Base-by-base conservation (phyloP, 1,139 yeast genomes). In the Nakaseomyces glabratus region DNA sequence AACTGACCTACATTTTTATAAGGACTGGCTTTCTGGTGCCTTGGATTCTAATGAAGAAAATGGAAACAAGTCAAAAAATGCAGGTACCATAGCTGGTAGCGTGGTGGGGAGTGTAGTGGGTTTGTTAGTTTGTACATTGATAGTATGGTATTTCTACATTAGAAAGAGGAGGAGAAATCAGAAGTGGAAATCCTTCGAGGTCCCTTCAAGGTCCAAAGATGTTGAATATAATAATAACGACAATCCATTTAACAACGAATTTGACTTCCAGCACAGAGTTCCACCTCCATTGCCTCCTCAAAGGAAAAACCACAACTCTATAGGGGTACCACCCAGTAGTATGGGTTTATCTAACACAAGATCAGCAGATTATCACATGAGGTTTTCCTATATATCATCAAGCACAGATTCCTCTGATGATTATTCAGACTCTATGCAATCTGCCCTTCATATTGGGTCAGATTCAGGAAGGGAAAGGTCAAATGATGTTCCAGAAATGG, bases 1-100 rank as follows among this genome's bases (percentile, higher is more conserved):
- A 5, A 52, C 63, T 4, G 62, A 57, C 36, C 29, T 51, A 4
- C 43, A 51, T 24, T 39, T 49, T 35, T 50, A 57, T 44, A 37
- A 51, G 16, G 38, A 47, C 20, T 47, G 52, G 47, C 31, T 48
- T 1, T 33, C 41, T 21, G 54, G 51, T 6, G 38, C 38, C 6
- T 22, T 40, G 12, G 46, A 36, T 21, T 30, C 38, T 46, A 18
- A 28, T n/a, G 16, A 22, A 16, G 18, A 24, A 10, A 16, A 29
- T 14, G 22, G 6, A 9, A 22, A 20, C 10, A 29, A 11, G 4
- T 35, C 35, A 15, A 31, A 28, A 12, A 33, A 37, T 25, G 41
- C 39, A 25, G 38, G 40, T 9, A 31, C 41, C 5, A 44, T 44
- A 16, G 43, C 43, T 15, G 48, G 47, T 14, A 37, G 46, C 19